Evolutionary conservation across 2,329 filamentous ascomycete genomes (phyloP).

Genomic region (Ceratocystis ficicola): DNA sequence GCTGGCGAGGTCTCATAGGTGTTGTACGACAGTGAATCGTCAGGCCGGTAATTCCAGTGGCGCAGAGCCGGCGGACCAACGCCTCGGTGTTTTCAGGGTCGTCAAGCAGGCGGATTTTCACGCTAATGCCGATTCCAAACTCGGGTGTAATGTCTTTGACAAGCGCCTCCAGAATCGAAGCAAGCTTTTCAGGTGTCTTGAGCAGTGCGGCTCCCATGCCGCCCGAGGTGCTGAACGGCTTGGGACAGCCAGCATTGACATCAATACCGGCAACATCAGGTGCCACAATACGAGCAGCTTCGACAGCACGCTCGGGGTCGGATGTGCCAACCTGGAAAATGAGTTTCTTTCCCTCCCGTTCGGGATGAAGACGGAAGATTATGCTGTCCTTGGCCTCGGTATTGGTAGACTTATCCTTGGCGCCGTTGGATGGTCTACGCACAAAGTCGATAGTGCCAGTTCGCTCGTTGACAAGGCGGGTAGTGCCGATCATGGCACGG

Average conservation of each 20-base stretch:
- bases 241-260: slow-evolving; percentile 95
- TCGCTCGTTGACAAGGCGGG: slow-evolving; percentile 59
- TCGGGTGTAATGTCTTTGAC: slow-evolving; percentile 65
- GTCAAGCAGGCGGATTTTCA: slow-evolving; percentile 86
- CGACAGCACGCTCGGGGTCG: slow-evolving; percentile 67
- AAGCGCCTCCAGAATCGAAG: slow-evolving; percentile 68
- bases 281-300: slow-evolving; percentile 73
- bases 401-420: slow-evolving; percentile 39
- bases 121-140: slow-evolving; percentile 83
- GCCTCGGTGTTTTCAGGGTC: slow-evolving; percentile 61
- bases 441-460: slow-evolving; percentile 78
- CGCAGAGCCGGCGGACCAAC: slow-evolving; percentile 65
- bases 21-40: slow-evolving; percentile 94
- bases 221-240: slow-evolving; percentile 83
- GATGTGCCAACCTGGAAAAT: slow-evolving; percentile 91
- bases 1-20: slow-evolving; percentile 83
- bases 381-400: slow-evolving; percentile 48
- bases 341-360: slow-evolving; percentile 58
- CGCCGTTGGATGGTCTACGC: slow-evolving; percentile 59
- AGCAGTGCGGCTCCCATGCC: slow-evolving; percentile 94
- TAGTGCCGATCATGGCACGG: slow-evolving; percentile 77
- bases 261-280: slow-evolving; percentile 86
- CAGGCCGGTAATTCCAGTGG: slow-evolving; percentile 80
- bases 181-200: slow-evolving; percentile 69
- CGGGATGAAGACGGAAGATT: slow-evolving; percentile 74